Evolutionary conservation across 208 protist species (phyloP).

Genomic region (Acanthamoeba sp.): DNA sequence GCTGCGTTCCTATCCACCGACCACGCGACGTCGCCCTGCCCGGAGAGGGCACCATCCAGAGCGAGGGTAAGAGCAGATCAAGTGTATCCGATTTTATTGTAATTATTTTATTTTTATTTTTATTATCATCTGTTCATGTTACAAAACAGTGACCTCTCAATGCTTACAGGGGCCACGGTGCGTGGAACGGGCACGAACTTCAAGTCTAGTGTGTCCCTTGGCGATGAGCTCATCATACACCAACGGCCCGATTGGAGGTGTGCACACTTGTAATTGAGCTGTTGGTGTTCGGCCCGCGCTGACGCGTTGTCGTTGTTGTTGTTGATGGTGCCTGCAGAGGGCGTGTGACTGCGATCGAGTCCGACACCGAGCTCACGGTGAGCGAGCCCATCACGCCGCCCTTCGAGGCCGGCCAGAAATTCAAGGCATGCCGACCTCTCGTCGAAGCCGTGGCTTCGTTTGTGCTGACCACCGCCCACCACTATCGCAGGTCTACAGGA

Average conservation of each 20-base stretch:
- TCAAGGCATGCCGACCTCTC: conserved; percentile 14
- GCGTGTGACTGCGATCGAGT: neutral
- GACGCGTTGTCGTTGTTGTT: neutral
- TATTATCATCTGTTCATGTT: too few species aligned
- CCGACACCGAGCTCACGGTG: neutral
- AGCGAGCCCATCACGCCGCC: neutral
- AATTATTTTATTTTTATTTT: too few species aligned
- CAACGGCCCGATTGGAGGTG: neutral
- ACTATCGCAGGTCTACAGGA: neutral
- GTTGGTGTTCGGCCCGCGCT: neutral
- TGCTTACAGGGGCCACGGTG: neutral
- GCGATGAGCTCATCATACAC: conserved; percentile 1
- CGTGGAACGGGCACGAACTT: neutral
- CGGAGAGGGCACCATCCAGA: neutral
- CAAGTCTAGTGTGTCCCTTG: neutral
- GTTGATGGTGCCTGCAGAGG: neutral
- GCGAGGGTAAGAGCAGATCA: neutral
- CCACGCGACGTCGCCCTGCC: neutral
- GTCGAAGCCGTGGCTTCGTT: neutral
- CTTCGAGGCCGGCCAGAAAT: neutral
- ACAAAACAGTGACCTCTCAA: neutral
- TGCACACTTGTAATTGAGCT: neutral
- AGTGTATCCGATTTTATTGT: neutral
- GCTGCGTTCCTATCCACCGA: conserved; percentile 28
- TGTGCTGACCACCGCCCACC: neutral